Base-by-base conservation (phyloP, 2,329 filamentous ascomycete species). In the Grosmannia huntii region DNA sequence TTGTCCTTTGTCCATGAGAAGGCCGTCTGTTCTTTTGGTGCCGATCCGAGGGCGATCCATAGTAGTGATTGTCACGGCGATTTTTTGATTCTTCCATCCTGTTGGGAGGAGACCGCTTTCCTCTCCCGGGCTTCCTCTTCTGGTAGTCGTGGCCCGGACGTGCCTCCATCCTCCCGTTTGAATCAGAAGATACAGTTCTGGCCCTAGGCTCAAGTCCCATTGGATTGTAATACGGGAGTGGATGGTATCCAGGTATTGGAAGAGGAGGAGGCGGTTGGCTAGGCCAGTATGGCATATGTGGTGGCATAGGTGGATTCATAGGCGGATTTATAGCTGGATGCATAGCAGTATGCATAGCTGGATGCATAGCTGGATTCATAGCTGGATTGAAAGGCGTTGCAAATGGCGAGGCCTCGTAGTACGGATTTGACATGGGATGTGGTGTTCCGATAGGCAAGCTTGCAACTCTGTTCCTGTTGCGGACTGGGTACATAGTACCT, bases 401-500 rank as follows among this genome's bases (percentile, higher is more conserved):
- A 3, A 12, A n/a, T 36, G 31, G 54, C 5, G 50, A 28, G 5
- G 38, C 27, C 27, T 73, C 62, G 25, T 72, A 72, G 63, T 72
- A 78, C 0, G 72, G 72, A 31, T 77, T 77, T 23, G 72, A 66
- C 12, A 65, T 56, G 3, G 75, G 75, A 59, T 77, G 72, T 4
- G 74, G 72, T 55, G 72, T 69, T 4, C 77, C 75, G 10, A 75
- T 60, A 0, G 74, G 73, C 7, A 75, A 63, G 66, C 10, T 64
- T 63, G 27, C 65, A 65, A 21, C 68, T 61, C 36, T 57, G 2
- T 55, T 53, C 21, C 46, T 54, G 27, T 69, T 64, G 6, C 68
- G 69, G 7, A 65, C 67, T 2, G 78, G 77, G 64, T 82, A 78
- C n/a, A 80, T 64, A 2, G 69, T 53, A 66, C 1, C 72, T 72